Percentiles rank a stretch among this genome's conserved stretches.
Conservation (phyloP, 2,329 filamentous ascomycete genomes). For the Colletotrichum sp. region DNA sequence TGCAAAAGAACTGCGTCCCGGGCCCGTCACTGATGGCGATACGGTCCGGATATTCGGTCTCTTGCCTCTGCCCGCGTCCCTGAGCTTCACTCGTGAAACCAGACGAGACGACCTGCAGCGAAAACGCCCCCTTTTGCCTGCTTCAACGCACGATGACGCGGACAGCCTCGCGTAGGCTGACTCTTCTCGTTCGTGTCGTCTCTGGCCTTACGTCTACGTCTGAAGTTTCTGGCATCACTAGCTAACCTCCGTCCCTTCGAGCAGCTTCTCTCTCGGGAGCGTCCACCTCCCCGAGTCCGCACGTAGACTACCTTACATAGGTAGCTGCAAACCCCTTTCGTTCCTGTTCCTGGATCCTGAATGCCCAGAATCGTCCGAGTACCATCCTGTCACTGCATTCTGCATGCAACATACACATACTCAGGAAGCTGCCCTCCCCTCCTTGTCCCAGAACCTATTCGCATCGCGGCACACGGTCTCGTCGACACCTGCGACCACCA, state of each 20-base stretch:
- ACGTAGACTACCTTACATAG: background rate
- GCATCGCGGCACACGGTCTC: background rate
- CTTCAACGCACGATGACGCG: conserved; percentile 1
- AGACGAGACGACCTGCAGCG: conserved; percentile 34
- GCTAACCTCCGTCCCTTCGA: conserved; percentile 5
- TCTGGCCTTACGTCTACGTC: background rate
- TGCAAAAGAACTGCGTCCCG: background rate
- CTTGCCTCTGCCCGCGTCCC: background rate
- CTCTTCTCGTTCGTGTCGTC: background rate
- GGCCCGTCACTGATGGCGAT: background rate
- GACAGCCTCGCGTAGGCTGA: background rate
- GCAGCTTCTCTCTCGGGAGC: conserved; percentile 21
- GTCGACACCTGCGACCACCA: background rate
- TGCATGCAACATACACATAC: background rate
- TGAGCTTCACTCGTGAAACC: conserved; percentile 29
- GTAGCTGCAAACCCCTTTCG: background rate
- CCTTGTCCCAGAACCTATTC: background rate
- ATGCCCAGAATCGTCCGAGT: background rate
- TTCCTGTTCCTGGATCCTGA: background rate
- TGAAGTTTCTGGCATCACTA: background rate
- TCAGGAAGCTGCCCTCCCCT: background rate
- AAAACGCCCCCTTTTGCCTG: background rate
- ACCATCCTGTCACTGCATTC: background rate
- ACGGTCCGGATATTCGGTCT: background rate
- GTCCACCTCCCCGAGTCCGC: conserved; percentile 15